Conservation (phyloP, 1,139 yeast genomes). For the Candida albicans region DNA sequence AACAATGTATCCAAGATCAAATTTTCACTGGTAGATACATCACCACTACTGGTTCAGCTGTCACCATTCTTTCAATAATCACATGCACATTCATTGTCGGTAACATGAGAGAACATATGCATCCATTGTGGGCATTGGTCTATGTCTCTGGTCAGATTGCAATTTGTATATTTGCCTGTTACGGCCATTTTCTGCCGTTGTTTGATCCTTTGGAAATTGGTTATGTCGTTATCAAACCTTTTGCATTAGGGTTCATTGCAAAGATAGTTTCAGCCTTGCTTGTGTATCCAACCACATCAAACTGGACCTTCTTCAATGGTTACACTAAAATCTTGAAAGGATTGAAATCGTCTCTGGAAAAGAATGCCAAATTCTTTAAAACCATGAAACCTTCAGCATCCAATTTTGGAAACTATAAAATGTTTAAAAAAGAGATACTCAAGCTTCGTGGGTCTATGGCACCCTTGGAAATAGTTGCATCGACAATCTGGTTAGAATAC, state of each 20-base stretch:
- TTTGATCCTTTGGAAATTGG: conserved; percentile 26
- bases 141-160: conserved; percentile 26
- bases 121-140: conserved; percentile 21
- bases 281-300: conserved; percentile 34
- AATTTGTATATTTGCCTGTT: conserved; percentile 25
- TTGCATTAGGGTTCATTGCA: conserved; percentile 25
- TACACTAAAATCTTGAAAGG: conserved; percentile 17
- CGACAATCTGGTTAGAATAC: conserved; percentile 24
- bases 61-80: conserved; percentile 27
- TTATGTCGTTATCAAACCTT: conserved; percentile 23
- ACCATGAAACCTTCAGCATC: conserved; percentile 31
- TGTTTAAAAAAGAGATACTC: conserved; percentile 21
- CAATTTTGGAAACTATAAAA: conserved; percentile 23
- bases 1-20: conserved; percentile 22
- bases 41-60: conserved; percentile 25
- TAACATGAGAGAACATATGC: conserved; percentile 18
- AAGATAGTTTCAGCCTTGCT: conserved; percentile 20
- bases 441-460: conserved; percentile 20
- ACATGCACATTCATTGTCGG: conserved; percentile 28
- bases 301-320: conserved; percentile 23
- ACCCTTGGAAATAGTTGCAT: conserved; percentile 24
- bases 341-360: conserved; percentile 18
- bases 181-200: conserved; percentile 28
- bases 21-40: conserved; percentile 32
- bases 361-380: conserved; percentile 25